Percentiles rank a stretch among this genome's conserved stretches.
These are phyloP conservation scores for Hanseniaspora uvarum DNA, from an alignment of 1,139 yeast species.

Conservation along the genomic window DNA sequence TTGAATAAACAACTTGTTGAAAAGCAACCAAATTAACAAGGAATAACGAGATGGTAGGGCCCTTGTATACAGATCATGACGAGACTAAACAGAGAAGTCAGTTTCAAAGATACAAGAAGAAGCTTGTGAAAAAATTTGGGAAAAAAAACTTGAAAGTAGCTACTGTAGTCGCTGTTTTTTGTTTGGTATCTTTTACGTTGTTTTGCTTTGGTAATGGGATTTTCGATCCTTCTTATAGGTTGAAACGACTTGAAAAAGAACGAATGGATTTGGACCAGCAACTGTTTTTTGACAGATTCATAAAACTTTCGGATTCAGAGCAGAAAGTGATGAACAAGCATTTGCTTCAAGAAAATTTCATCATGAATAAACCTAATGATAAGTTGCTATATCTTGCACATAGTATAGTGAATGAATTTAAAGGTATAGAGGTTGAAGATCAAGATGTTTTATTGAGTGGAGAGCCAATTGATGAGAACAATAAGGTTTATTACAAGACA, in stretches of 20 bases:
- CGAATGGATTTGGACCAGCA: background rate
- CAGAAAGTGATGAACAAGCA: constrained; percentile 1
- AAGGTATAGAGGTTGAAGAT: background rate
- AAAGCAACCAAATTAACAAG: background rate
- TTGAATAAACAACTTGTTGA: too few species aligned
- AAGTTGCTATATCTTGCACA: constrained; percentile 3
- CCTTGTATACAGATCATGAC: background rate
- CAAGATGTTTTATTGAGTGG: background rate
- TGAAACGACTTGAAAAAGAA: background rate
- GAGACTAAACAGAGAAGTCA: background rate
- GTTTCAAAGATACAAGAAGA: background rate
- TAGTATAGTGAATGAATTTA: constrained; percentile 9
- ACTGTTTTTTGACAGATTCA: constrained; percentile 1
- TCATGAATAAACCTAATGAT: constrained; percentile 13
- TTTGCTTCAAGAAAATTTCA: constrained; percentile 4
- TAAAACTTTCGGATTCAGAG: constrained; percentile 2
- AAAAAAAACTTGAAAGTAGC: background rate
- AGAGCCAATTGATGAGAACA: background rate
- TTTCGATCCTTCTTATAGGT: background rate
- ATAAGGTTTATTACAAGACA: background rate
- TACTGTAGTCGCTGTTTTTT: background rate
- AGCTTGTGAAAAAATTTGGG: background rate
- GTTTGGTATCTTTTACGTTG: background rate
- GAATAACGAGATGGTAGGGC: background rate
- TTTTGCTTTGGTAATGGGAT: background rate